Evolutionary conservation across 305 asterid species (phyloP).

Genomic region (Solanum hybrid): DNA sequence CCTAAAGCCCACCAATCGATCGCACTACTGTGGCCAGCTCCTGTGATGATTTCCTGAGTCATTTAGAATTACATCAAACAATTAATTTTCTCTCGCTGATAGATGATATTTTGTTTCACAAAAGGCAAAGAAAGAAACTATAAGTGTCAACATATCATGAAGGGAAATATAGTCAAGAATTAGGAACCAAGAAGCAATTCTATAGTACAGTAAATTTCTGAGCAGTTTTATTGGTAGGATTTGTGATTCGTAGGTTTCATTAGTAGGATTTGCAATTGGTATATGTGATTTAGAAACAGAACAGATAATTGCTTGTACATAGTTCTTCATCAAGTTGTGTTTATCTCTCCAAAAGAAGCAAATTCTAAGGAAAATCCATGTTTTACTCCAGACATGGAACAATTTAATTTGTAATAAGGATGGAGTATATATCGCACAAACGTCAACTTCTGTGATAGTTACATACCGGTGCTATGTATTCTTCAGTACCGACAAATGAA

Average conservation of each 20-base stretch:
- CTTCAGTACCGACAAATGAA: constrained; percentile 98
- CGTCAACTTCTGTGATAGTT: background rate
- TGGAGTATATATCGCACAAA: background rate
- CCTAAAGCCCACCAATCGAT: constrained; percentile 99
- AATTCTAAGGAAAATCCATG: background rate
- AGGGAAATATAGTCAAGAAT: background rate
- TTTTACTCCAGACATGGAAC: background rate
- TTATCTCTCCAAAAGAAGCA: background rate
- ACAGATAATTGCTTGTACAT: background rate
- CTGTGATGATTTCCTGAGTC: constrained; percentile 89
- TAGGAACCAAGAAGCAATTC: background rate
- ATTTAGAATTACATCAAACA: constrained; percentile 1
- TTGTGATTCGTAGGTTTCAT: background rate
- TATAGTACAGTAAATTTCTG: background rate
- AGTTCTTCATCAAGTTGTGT: background rate
- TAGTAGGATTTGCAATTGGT: background rate
- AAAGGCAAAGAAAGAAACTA: background rate
- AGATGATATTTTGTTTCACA: background rate
- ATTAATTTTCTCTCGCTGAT: background rate
- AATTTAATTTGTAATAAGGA: background rate
- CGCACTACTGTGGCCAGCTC: constrained; percentile 90
- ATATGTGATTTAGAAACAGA: constrained; percentile 2
- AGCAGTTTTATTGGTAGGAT: background rate
- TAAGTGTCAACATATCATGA: background rate
- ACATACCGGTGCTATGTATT: constrained; percentile 91